These are phyloP conservation scores for Hibiscus trionum DNA, from an alignment of 345 rosid species.

Conservation along the genomic window DNA sequence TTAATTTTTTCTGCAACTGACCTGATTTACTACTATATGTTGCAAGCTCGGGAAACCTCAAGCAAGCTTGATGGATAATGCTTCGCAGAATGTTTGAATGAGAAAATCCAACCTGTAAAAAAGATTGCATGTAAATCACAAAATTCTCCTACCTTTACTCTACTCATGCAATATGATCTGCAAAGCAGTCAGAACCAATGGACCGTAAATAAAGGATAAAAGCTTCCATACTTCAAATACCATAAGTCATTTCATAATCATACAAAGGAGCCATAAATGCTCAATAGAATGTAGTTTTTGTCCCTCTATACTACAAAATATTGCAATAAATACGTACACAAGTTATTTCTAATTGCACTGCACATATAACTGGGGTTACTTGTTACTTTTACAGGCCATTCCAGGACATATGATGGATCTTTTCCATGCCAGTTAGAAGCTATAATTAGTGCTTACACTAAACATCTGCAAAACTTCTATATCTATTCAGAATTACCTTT, in stretches of 20 bases:
- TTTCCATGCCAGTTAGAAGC: not conserved
- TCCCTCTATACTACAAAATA: not conserved
- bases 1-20: slow-evolving; percentile 29
- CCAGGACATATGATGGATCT: not conserved
- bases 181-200: not conserved
- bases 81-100: slow-evolving; percentile 83
- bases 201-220: slow-evolving; percentile 9
- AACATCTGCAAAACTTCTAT: not conserved
- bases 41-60: slow-evolving; percentile 64
- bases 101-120: slow-evolving; percentile 88
- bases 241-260: not conserved
- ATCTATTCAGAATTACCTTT: slow-evolving; percentile 46
- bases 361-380: not conserved
- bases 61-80: slow-evolving; percentile 62
- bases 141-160: slow-evolving; percentile 5
- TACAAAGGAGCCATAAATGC: not conserved
- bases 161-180: not conserved
- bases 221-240: not conserved
- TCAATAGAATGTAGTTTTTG: not conserved
- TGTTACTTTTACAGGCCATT: not conserved
- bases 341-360: not conserved
- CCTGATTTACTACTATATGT: slow-evolving; percentile 31
- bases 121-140: slow-evolving; percentile 6
- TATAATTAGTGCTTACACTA: not conserved
- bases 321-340: not conserved